Evolutionary conservation across 805 yeast genomes (phyloP), one percentile per base, ranked within the genome.

Genomic region (Candida gorgasii): DNA sequence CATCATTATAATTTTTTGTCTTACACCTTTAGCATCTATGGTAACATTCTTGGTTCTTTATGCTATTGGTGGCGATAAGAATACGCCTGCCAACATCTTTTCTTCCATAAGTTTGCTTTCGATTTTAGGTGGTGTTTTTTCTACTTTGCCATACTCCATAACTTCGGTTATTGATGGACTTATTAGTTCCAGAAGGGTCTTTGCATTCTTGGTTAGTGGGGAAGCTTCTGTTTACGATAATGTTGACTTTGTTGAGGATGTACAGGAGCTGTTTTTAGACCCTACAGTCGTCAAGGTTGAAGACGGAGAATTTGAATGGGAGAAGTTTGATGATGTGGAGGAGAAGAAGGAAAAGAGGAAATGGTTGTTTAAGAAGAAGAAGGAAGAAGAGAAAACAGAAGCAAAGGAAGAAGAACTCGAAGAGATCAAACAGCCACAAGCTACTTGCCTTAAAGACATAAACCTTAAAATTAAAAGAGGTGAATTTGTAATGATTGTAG

Each of bases 1-100:
- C 13, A 78, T 83, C 38, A 82, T 96, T 1, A 54, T 81, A 36
- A 81, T 89, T 12, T 72, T 82, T 43, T 71, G 85, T 1, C 62
- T 86, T 43, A 88, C 96, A 0, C 74, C 78, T 13, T 62, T 89
- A 43, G 78, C 90, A 3, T 84, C 96, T 0, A 71, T 87, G 76
- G 69, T 83, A 11, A 51, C 73, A 1, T 68, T 68, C 42, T 59
- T 69, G 55, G 67, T 63, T 1, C 52, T 70, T 33, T 70, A 65
- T 46, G 67, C 60, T n/a, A 48, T 61, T 11, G 54, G 55, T 12
- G 50, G 52, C 3, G 51, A 52, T 7, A 51, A 66, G n/a, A 28
- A 17, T 11, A 69, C 67, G 42, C 81, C 89, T 3, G 88, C 85
- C 9, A 67, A 75, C 23, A 73, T 86, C 16, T 86, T 86, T 57